Evolutionary conservation across 768 basidiomycete species (phyloP).

Genomic region (Leccinum boreale): DNA sequence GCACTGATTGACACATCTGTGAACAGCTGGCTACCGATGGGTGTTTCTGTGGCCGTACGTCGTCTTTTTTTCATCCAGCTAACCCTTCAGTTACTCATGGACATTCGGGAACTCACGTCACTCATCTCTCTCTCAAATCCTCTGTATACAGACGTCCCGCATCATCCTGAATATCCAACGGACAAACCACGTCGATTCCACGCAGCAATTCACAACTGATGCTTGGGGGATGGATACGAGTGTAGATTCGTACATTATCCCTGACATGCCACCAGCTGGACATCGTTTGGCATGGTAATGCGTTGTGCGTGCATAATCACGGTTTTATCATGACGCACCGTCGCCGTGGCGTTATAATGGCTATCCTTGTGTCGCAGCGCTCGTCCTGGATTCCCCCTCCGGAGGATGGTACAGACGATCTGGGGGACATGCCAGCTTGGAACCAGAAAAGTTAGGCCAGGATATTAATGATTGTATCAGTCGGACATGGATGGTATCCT

Average conservation of each 20-base stretch:
- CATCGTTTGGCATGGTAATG: neutral
- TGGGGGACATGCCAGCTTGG: too few species aligned
- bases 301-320: neutral
- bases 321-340: neutral
- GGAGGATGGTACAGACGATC: too few species aligned
- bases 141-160: neutral
- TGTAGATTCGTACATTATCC: constrained; percentile 14
- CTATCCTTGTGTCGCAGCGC: neutral
- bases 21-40: constrained; percentile 22
- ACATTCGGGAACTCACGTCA: neutral
- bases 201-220: neutral
- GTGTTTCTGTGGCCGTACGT: constrained; percentile 18
- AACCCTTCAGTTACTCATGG: neutral
- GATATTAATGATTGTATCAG: neutral
- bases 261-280: neutral
- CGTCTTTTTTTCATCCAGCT: neutral
- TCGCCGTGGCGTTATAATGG: neutral
- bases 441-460: neutral
- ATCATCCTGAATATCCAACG: neutral
- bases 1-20: neutral
- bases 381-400: too few species aligned
- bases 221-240: constrained; percentile 8
- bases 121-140: neutral
- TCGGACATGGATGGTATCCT: neutral
- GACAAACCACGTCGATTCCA: neutral